These are phyloP conservation scores for Pseudogymnoascus sp. DNA, from an alignment of 2,329 filamentous ascomycete species.

Conservation along the genomic window DNA sequence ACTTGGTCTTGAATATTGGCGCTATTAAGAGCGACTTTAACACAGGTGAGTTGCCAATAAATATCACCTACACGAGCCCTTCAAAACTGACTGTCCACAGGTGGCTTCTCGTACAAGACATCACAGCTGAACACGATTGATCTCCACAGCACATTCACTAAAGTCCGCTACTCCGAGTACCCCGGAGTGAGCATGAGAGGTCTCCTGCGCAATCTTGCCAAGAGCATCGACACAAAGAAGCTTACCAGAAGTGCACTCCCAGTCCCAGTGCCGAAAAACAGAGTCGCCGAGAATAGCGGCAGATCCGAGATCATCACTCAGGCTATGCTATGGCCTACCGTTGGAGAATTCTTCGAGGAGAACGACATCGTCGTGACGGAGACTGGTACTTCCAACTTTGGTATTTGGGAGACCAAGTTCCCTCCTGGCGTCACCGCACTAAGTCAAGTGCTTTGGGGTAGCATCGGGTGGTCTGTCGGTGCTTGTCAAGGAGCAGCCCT, in stretches of 20 bases:
- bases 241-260: constrained; percentile 38
- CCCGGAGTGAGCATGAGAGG: constrained; percentile 69
- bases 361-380: constrained; percentile 77
- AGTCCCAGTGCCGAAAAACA: constrained; percentile 45
- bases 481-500: constrained; percentile 61
- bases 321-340: constrained; percentile 66
- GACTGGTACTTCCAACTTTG: constrained; percentile 82
- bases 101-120: constrained; percentile 72
- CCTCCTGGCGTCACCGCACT: constrained; percentile 69
- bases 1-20: constrained; percentile 63
- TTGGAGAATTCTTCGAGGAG: constrained; percentile 62
- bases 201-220: constrained; percentile 62
- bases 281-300: constrained; percentile 35
- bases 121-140: constrained; percentile 71
- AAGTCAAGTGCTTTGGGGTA: constrained; percentile 67
- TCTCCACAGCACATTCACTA: constrained; percentile 65
- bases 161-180: constrained; percentile 71
- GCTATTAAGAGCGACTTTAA: constrained; percentile 69
- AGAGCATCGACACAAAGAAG: constrained; percentile 46
- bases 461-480: constrained; percentile 57
- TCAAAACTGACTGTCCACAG: constrained; percentile 20
- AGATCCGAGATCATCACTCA: constrained; percentile 48
- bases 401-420: constrained; percentile 78
- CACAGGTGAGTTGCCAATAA: constrained; percentile 33
- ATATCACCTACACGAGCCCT: too few relatives aligned